Conservation (phyloP, 352 stramenopile species). For the Globisporangium solare region DNA sequence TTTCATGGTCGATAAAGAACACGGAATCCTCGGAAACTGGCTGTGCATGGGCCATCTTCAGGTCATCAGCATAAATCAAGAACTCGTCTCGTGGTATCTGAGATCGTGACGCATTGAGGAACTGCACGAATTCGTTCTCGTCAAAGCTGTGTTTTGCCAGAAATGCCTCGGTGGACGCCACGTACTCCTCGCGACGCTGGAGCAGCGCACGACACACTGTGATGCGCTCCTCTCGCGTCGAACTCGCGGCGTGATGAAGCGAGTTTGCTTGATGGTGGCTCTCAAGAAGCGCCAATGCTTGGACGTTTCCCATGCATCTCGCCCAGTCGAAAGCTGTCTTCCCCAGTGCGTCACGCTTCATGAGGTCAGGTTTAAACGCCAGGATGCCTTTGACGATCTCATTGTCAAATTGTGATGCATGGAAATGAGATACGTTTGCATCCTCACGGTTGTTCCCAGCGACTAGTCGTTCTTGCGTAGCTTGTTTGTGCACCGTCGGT, state of each 20-base stretch:
- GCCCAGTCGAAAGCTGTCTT: conserved; percentile 72
- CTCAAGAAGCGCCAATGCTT: conserved; percentile 31
- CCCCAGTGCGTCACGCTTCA: conserved; percentile 34
- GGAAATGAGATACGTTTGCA: not conserved
- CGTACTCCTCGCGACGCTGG: conserved; percentile 26
- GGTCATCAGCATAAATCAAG: conserved; percentile 13
- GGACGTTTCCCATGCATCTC: conserved; percentile 34
- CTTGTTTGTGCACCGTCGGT: not conserved
- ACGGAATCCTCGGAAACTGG: conserved; percentile 11
- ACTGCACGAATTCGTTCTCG: conserved; percentile 30
- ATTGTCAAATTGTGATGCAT: conserved; percentile 36
- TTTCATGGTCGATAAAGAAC: conserved; percentile 58
- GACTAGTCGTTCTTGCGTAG: not conserved
- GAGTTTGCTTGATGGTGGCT: conserved; percentile 26
- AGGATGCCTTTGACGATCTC: conserved; percentile 41
- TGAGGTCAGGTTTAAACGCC: conserved; percentile 31
- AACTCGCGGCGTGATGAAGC: conserved; percentile 29
- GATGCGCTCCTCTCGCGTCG: conserved; percentile 29
- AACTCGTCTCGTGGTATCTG: conserved; percentile 23
- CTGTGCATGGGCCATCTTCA: conserved; percentile 10
- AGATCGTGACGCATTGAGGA: conserved; percentile 17
- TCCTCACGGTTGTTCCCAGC: conserved; percentile 1
- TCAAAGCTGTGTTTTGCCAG: conserved; percentile 34
- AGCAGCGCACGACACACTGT: conserved; percentile 34
- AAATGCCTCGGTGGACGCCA: conserved; percentile 24